These are phyloP conservation scores for Hibiscus mutabilis DNA, from an alignment of 345 rosid genomes.

Conservation along the genomic window DNA sequence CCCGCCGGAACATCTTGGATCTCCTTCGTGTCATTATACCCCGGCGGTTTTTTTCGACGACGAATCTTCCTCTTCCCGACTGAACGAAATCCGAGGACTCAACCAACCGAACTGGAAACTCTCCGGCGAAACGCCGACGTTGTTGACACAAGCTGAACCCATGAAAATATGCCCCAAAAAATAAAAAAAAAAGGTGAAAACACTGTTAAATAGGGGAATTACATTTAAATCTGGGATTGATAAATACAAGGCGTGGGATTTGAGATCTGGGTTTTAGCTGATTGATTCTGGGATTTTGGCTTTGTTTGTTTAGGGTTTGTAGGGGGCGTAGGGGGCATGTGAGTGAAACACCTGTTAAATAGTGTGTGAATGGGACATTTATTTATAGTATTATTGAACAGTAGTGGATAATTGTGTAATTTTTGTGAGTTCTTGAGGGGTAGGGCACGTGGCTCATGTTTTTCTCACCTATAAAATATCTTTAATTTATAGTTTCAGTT, in stretches of 20 bases:
- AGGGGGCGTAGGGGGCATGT: not conserved
- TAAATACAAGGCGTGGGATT: not conserved
- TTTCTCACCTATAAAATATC: not conserved
- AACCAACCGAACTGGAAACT: constrained; percentile 52
- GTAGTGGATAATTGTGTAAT: not conserved
- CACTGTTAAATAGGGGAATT: not conserved
- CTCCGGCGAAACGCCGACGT: constrained; percentile 50
- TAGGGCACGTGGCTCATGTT: constrained; percentile 1
- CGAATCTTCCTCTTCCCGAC: constrained; percentile 38
- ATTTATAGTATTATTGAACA: no score
- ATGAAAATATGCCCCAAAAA: constrained; percentile 15
- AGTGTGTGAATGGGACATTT: not conserved
- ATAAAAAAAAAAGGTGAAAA: not conserved
- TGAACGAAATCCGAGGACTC: constrained; percentile 55
- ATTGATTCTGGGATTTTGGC: not conserved
- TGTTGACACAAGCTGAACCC: constrained; percentile 90
- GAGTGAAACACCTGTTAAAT: not conserved
- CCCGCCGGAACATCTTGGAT: constrained; percentile 23
- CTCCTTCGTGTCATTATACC: constrained; percentile 22
- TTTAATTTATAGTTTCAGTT: no score
- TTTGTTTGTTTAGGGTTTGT: constrained; percentile 6
- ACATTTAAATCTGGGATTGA: not conserved
- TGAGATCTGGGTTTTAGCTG: not conserved
- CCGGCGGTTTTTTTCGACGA: not conserved
- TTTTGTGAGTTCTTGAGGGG: not conserved